Percentiles rank a stretch among this genome's conserved stretches.
phyloP scores from a whole-genome alignment of 495 filamentous ascomycete species.

The Aspergillus homomorphus region DNA sequence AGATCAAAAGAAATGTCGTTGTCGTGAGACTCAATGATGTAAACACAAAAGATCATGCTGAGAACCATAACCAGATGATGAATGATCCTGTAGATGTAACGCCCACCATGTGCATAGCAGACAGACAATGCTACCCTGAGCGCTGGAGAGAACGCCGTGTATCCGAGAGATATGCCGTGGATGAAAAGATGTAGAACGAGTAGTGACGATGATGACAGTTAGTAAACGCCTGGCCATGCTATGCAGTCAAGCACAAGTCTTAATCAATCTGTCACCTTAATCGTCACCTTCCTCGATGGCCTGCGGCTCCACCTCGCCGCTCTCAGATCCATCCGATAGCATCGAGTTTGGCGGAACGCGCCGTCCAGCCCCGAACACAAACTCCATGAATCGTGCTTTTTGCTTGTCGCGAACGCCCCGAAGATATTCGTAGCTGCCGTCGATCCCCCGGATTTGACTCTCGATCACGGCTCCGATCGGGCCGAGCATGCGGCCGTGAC shows the following conservation, averaged over 20 bases:
- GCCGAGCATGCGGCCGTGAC: slow-evolving; percentile 58
- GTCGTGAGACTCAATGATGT: neutral
- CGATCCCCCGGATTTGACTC: slow-evolving; percentile 78
- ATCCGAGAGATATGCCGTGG: neutral
- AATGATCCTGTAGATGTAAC: slow-evolving; percentile 1
- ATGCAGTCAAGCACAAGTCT: neutral
- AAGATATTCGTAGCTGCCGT: slow-evolving; percentile 73
- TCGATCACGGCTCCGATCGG: slow-evolving; percentile 57
- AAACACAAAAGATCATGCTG: neutral
- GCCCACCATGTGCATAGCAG: slow-evolving; percentile 6
- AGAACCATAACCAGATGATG: neutral
- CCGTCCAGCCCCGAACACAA: slow-evolving; percentile 63
- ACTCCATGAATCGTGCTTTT: slow-evolving; percentile 79
- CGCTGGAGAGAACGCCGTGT: neutral
- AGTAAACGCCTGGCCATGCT: neutral
- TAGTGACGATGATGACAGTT: neutral
- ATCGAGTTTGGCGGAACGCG: slow-evolving; percentile 27
- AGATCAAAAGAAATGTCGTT: neutral
- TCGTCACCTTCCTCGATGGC: neutral
- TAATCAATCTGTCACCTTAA: neutral
- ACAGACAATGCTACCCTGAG: neutral
- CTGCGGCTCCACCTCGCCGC: neutral
- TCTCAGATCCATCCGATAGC: slow-evolving; percentile 24
- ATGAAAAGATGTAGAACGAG: neutral
- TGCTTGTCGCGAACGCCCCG: slow-evolving; percentile 69